Base-by-base conservation (phyloP, 495 filamentous ascomycete species). In the Lasiosphaeria hispida region DNA sequence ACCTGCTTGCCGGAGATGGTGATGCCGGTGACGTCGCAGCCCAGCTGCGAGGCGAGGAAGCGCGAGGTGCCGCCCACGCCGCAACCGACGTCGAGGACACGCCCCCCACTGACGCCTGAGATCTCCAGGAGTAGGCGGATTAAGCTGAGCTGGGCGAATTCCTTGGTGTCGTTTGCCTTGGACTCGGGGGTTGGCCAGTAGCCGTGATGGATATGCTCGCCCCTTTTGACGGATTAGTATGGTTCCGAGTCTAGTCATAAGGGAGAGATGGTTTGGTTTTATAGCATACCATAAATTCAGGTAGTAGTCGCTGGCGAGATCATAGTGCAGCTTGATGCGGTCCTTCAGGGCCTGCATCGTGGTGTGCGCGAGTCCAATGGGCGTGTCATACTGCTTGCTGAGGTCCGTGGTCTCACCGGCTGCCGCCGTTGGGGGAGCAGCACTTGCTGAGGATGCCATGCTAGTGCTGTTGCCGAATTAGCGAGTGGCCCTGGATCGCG, bases 171-270 rank as follows among this genome's bases (percentile, higher is more conserved):
- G 42, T 51, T 65, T 33, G 72, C 65, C 47, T 72, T 70, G 50
- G 67, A 62, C 40, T 63, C 53, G 39, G 72, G 69, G 17, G 67
- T 72, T 38, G 80, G 69, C 74, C 77, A 80, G 62, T 77, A 75
- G 33, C 82, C 82, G 60, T 84, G 82, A 58, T 84, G 82, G 62
- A 84, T 83, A 62, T 84, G 82, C 57, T 84, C 81, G 37, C 82
- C 82, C 82, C 80, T 84, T 51, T 5, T 7, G 34, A 5, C 10
- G 33, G 13, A 38, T 33, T 37, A 14, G 11, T 8, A 10, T 17
- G 0, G 43, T 18, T 10, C 33, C 1, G 44, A 36, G 3, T 3
- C 5, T 23, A 7, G 9, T 19, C 30, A 18, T 4, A 18, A 35
- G 39, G 15, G 33, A 10, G 8, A 10, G 11, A 10, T 8, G 48